These are phyloP conservation scores for Coix lacrymajobi DNA, from an alignment of 176 grass and related monocot genomes.

Conservation along the genomic window DNA sequence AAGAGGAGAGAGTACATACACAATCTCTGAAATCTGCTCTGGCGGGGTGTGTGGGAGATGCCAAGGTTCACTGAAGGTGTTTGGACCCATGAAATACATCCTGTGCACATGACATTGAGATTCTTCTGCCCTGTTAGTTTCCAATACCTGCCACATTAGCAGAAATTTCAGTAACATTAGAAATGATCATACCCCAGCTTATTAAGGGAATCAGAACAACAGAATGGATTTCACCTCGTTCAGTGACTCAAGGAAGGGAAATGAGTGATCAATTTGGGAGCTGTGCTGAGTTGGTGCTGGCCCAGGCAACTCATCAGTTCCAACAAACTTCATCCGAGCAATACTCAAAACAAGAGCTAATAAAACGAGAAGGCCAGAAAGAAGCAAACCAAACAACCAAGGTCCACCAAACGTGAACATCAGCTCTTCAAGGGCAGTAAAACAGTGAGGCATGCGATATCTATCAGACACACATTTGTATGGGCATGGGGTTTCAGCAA, in stretches of 20 bases:
- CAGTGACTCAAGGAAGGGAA: slow-evolving; percentile 88
- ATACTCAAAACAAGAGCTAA: slow-evolving; percentile 96
- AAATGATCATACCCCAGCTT: neutral
- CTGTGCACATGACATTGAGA: slow-evolving; percentile 91
- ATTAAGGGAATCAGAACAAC: neutral
- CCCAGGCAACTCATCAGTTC: slow-evolving; percentile 81
- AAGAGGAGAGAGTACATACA: slow-evolving; percentile 43
- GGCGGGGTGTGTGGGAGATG: slow-evolving; percentile 78
- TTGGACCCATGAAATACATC: slow-evolving; percentile 96
- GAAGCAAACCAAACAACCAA: slow-evolving; percentile 94
- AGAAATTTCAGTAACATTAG: slow-evolving; percentile 23
- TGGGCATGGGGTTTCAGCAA: slow-evolving; percentile 79
- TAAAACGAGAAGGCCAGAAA: slow-evolving; percentile 85
- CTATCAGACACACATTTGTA: slow-evolving; percentile 94
- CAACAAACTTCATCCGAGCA: slow-evolving; percentile 95
- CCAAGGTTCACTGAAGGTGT: slow-evolving; percentile 95
- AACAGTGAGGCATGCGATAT: slow-evolving; percentile 97
- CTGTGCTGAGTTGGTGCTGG: slow-evolving; percentile 91
- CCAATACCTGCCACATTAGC: slow-evolving; percentile 62
- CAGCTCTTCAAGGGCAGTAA: slow-evolving; percentile 91
- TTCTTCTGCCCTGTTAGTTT: slow-evolving; percentile 95
- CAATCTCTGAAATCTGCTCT: slow-evolving; percentile 89
- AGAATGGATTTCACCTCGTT: slow-evolving; percentile 65
- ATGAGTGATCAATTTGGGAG: slow-evolving; percentile 97
- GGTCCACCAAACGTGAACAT: slow-evolving; percentile 94